phyloP scores from a whole-genome alignment of 768 basidiomycete species.

The Rhodosporidiobolus odoratus region DNA sequence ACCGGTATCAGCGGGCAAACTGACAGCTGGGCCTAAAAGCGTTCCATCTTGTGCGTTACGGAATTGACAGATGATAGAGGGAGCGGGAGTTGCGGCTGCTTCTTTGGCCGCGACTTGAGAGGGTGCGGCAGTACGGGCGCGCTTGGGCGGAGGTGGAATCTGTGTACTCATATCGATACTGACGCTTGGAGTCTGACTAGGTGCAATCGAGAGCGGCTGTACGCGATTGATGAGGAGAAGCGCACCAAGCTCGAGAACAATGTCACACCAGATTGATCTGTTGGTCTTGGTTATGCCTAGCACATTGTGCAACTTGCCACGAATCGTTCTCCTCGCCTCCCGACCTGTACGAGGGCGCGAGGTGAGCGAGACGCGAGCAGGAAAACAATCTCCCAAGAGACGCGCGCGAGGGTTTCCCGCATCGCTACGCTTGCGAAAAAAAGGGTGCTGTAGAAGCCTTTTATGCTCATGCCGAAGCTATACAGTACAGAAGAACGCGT shows the following conservation, averaged over 20 bases:
- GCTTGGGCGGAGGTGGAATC: conserved; percentile 41
- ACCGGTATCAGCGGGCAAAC: conserved; percentile 77
- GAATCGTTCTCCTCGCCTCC: no score
- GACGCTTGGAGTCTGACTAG: not conserved
- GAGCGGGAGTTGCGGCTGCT: conserved; percentile 47
- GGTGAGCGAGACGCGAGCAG: no score
- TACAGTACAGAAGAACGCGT: not conserved
- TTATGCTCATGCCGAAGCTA: not conserved
- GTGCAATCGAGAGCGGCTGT: no score
- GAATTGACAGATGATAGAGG: conserved; percentile 83
- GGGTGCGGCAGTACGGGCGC: conserved; percentile 16
- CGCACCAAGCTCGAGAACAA: no score
- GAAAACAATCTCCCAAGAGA: no score
- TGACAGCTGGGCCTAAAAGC: conserved; percentile 78
- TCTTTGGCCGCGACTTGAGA: conserved; percentile 6
- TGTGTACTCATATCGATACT: conserved; percentile 31
- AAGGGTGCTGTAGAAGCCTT: no score
- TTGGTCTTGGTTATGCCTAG: no score
- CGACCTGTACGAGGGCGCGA: no score
- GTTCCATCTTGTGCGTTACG: conserved; percentile 79
- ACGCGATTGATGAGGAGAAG: no score
- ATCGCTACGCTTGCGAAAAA: not conserved
- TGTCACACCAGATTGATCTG: no score
- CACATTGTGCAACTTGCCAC: no score
- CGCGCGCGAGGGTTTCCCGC: not conserved